A percentile compares a stretch with the other conserved stretches of the same genome.
phyloP scores from a whole-genome alignment of 768 basidiomycete genomes.

The Sporobolomyces pararoseus region DNA sequence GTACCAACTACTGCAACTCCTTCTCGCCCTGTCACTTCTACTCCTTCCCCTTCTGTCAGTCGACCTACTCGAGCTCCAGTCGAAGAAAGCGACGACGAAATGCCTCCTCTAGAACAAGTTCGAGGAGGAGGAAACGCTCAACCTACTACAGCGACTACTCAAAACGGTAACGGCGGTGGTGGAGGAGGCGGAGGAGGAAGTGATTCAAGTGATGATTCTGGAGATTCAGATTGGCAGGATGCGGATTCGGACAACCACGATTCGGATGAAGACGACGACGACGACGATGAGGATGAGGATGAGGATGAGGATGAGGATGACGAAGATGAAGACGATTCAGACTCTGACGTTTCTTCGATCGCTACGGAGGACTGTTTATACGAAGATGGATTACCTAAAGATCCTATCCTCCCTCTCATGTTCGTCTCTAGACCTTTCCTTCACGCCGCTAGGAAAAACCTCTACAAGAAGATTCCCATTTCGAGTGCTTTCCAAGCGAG shows the following conservation, averaged over 20 bases:
- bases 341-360: constrained; percentile 6
- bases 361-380: constrained; percentile 23
- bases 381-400: constrained; percentile 41
- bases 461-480: constrained; percentile 33
- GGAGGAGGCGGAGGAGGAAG: not conserved
- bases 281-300: no score
- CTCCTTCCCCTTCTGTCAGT: no score
- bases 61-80: no score
- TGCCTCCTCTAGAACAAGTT: constrained; percentile 1
- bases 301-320: no score
- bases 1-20: no score
- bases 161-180: no score
- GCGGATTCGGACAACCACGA: constrained; percentile 14
- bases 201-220: not conserved
- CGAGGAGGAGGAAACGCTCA: no score
- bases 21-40: no score
- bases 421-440: constrained; percentile 43
- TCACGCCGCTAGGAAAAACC: constrained; percentile 31
- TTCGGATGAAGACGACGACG: not conserved
- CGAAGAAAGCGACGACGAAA: not conserved
- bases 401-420: constrained; percentile 42
- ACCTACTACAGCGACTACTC: no score
- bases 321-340: constrained; percentile 11
- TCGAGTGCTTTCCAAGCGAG: constrained; percentile 6
- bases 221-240: constrained; percentile 9